These are phyloP conservation scores for Kwoniella mangroviensis DNA, from an alignment of 768 basidiomycete species.

Conservation along the genomic window DNA sequence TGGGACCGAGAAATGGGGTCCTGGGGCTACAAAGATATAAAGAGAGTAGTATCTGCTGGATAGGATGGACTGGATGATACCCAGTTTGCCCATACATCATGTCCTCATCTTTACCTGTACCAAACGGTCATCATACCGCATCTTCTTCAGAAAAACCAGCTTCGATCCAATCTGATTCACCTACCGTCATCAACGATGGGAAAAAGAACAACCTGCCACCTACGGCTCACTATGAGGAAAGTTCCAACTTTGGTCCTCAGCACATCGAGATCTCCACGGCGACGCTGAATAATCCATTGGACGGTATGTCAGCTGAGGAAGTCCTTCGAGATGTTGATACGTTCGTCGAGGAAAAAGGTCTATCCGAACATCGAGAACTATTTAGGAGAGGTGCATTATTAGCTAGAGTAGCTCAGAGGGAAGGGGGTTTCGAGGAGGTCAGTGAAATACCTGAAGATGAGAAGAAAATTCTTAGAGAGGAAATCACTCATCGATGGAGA, in stretches of 20 bases:
- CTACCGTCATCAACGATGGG: conserved; percentile 7
- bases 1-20: background rate
- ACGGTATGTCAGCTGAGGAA: conserved; percentile 16
- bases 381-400: conserved; percentile 15
- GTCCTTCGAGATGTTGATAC: conserved; percentile 12
- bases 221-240: conserved; percentile 13
- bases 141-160: conserved; percentile 1
- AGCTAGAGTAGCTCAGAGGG: conserved; percentile 11
- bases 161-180: conserved; percentile 1
- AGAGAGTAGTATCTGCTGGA: too few species aligned
- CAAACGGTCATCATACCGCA: background rate
- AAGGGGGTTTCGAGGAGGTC: conserved; percentile 12
- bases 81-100: background rate
- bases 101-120: background rate
- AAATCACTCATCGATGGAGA: conserved; percentile 20
- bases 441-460: conserved; percentile 15
- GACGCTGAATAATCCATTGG: conserved; percentile 15
- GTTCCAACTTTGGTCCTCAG: conserved; percentile 7
- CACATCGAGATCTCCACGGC: conserved; percentile 11
- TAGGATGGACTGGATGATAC: background rate
- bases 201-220: conserved; percentile 1
- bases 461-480: conserved; percentile 9
- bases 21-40: background rate
- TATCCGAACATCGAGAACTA: conserved; percentile 8
- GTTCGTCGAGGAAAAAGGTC: conserved; percentile 14